phyloP scores from a whole-genome alignment of 768 basidiomycete species.

The Dioszegia aurantiaca region DNA sequence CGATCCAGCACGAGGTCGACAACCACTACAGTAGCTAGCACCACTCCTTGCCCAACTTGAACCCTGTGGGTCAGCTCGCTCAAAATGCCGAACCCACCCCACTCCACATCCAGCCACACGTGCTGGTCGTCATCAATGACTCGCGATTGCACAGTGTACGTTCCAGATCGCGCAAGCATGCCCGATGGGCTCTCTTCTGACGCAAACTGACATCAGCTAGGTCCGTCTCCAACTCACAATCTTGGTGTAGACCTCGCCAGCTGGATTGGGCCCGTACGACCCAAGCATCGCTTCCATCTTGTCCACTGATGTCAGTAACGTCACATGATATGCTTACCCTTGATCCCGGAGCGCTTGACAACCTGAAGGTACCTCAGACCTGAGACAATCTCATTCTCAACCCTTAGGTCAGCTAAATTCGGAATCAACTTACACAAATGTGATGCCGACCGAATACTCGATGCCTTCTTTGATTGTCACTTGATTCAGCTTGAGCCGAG shows the following conservation, averaged over 20 bases:
- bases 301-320: too few relatives aligned
- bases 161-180: conserved; percentile 74
- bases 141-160: conserved; percentile 73
- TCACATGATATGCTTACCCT: too few relatives aligned
- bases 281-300: conserved; percentile 76
- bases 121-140: conserved; percentile 83
- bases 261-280: conserved; percentile 69
- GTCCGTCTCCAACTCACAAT: conserved; percentile 57
- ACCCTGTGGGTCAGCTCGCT: conserved; percentile 50
- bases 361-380: conserved; percentile 69
- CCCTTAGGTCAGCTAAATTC: conserved; percentile 55
- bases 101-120: conserved; percentile 75
- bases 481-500: conserved; percentile 5
- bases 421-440: conserved; percentile 57
- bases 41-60: conserved; percentile 94
- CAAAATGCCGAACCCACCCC: conserved; percentile 55
- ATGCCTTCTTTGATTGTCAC: conserved; percentile 57
- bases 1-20: too few relatives aligned
- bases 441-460: conserved; percentile 65
- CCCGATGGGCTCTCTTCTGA: conserved; percentile 63
- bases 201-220: conserved; percentile 42
- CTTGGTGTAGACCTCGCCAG: conserved; percentile 67
- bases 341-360: conserved; percentile 74
- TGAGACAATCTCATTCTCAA: conserved; percentile 79
- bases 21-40: conserved; percentile 32